Base-by-base conservation (phyloP, 345 rosid genomes). In the Rhizophora apiculata region DNA sequence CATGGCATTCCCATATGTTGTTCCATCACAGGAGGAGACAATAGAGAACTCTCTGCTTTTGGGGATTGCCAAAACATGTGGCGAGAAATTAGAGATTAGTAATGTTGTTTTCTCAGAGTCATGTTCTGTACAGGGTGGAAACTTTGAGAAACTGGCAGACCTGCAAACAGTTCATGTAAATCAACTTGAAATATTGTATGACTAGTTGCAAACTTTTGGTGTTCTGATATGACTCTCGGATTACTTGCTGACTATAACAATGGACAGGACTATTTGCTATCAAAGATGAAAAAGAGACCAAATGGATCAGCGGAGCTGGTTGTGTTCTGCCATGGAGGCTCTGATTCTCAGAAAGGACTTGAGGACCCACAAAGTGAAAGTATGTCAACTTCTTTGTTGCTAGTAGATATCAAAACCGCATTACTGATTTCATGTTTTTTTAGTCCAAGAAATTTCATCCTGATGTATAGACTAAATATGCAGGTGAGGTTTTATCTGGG, bases 1-100 rank as follows among this genome's bases (percentile, higher is more conserved):
- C 62, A 60, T 92, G 96, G 99, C 94, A 34, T 95, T 92, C 76
- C 99, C 98, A 18, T 95, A 86, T 64, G 85, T 95, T 79, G 67
- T 85, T 74, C 76, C 90, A 37, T 81, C 91, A n/a, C 85, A 81
- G 78, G 88, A 87, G 73, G 90, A 89, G 80, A 78, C 87, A 56
- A 84, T 95, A 86, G 96, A 90, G 78, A 82, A 56, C 67, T 76
- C 82, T 43, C 85, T 95, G 84, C 74, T 92, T 76, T 84, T 89
- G 31, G 89, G 85, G 24, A 89, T 95, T 62, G 76, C 72, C 20
- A 85, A 89, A 75, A 83, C 88, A 63, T 92, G 99, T 74, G 82
- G 85, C 26, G 46, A 76, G 63, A 85, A 72, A 72, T 82, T 82
- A 26, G 82, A 77, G 31, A 62, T 78, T 62, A 73, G 63, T 69